Evolutionary conservation across 192 early-diverging fungal genomes (phyloP), one percentile per base, ranked within the genome.

Genomic region (Backusella sp.): DNA sequence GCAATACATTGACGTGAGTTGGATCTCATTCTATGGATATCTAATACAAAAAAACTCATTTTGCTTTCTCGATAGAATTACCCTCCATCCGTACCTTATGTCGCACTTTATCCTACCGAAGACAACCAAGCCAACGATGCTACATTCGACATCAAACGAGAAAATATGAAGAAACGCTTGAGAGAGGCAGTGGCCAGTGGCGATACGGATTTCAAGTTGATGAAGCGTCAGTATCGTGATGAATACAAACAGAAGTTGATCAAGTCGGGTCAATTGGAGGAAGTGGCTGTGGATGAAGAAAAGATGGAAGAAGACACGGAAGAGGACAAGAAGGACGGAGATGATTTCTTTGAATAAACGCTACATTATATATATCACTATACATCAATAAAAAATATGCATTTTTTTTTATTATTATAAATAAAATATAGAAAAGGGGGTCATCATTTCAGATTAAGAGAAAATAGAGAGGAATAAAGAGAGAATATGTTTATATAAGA

Each of bases 331-430:
- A 62, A 59, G n/a, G n/a, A 37, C 11, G 41, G 42, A 32, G 73
- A 74, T 34, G 73, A 74, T 34, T 74, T 74, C 65, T 74, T 74
- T 74, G 73, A 74, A 42, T 73, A 74, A 35, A 0, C 42, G 42
- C 15, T 4, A 3, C 14, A 17, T 44, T 21, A 32, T 3, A 28
- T 19, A 15, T 17, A 32, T 35, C 0, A 4, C 34, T n/a, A 35
- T 34, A 67, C 26, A 67, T 67, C 35, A 15, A 67, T 17, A 53
- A 21, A 2, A 26, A 11, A 32, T 32, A 32, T 32, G 32, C 32
- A 32, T 32, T 32, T 11, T 56, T 56, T 21, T 56, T n/a, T n/a
- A n/a, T n/a, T 56, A 56, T 56, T n/a, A 56, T 21, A n/a, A 8
- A 65, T 28, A 65, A 30, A 65, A 30, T 28, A 65, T 5, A 65